Conservation (phyloP, 2,329 filamentous ascomycete genomes). For the Penicillium nordicum region DNA sequence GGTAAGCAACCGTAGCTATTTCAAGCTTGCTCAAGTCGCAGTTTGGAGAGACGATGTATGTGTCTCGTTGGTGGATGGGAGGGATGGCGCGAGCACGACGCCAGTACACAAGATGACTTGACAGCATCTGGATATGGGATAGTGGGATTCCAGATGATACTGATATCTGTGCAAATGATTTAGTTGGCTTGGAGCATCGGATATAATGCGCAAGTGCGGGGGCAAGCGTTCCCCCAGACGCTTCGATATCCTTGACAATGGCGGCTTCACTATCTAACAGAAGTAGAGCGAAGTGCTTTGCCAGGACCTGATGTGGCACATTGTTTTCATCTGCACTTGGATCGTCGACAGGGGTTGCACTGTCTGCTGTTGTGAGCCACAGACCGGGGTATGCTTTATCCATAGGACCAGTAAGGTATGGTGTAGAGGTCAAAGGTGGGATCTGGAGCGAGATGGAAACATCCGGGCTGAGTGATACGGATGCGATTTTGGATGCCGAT, state of each 20-base stretch:
- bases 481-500: constrained; percentile 80
- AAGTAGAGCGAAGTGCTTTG: constrained; percentile 82
- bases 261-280: constrained; percentile 79
- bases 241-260: constrained; percentile 65
- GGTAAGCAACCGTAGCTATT: constrained; percentile 67
- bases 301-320: constrained; percentile 57
- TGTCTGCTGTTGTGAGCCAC: constrained; percentile 84
- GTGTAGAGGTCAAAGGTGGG: constrained; percentile 62
- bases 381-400: constrained; percentile 70
- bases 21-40: constrained; percentile 72
- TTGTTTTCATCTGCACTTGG: constrained; percentile 55
- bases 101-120: constrained; percentile 94
- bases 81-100: constrained; percentile 86
- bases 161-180: constrained; percentile 70
- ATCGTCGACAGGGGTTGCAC: constrained; percentile 68
- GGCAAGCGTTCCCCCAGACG: constrained; percentile 71
- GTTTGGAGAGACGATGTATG: constrained; percentile 88
- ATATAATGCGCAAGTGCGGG: constrained; percentile 73
- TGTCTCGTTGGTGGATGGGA: constrained; percentile 82
- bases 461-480: constrained; percentile 67
- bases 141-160: constrained; percentile 62
- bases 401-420: constrained; percentile 66
- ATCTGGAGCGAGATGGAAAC: constrained; percentile 63
- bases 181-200: constrained; percentile 57
- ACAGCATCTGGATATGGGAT: constrained; percentile 78